Evolutionary conservation across 257 asterid species (phyloP), one percentile per base, ranked within the genome.

Genomic region (Rhazya stricta): DNA sequence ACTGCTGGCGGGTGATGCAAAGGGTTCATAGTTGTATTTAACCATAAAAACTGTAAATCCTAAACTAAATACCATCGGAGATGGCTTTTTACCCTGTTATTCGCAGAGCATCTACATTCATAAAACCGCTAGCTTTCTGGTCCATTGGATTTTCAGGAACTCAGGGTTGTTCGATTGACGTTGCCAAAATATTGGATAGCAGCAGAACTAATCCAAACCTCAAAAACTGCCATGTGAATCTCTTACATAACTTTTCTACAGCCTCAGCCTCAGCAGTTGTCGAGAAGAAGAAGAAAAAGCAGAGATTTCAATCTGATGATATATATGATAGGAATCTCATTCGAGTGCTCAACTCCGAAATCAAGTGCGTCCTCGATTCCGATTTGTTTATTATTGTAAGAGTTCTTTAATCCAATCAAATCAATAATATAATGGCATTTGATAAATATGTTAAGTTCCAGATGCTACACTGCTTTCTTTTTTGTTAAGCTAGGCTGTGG

Each of bases 281-380:
- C 74, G 73, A 0, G 53, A 74, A 69, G 79, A 69, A 39, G 69
- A 57, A 74, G 68, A 71, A 74, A 15, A 67, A 73, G 0, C 61
- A 12, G 48, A 42, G 36, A 1, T 0, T 43, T 2, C 41, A 30
- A 27, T 69, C 58, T 9, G 74, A 45, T 69, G 74, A 45, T 27
- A 42, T 43, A 27, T 16, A 5, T 39, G 86, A 84, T 66, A 80
- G 77, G 62, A 50, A 84, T 19, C 92, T 91, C 25, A 76, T 86
- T 67, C 86, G 87, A 37, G 85, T 86, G 41, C 63, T 89, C 74
- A 79, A 88, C 42, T 71, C 89, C 16, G 91, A 88, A 84, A 84
- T 91, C 67, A 51, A 84, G 76, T 85, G 81, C 45, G 86, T 93
- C 66, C 43, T 54, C 25, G 88, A 88, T 51, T 83, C 83, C 62